These are phyloP conservation scores for Hsuehochloa calcarea DNA, from an alignment of 176 grass and related monocot genomes.

Conservation along the genomic window DNA sequence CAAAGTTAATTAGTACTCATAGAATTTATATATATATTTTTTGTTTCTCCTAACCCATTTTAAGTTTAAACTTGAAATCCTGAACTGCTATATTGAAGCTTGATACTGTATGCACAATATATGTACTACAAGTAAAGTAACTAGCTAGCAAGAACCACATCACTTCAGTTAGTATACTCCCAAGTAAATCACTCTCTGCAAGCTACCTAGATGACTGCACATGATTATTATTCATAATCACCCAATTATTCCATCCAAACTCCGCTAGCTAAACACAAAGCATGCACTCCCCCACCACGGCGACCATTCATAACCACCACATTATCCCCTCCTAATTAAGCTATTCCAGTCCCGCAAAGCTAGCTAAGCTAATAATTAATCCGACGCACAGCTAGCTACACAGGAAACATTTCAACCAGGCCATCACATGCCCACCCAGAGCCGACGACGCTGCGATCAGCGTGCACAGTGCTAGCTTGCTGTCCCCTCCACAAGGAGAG, in stretches of 20 bases:
- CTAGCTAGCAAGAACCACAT: not conserved
- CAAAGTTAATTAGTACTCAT: not conserved
- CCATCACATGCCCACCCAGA: conserved; percentile 31
- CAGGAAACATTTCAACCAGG: not conserved
- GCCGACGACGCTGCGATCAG: not conserved
- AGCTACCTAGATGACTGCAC: not conserved
- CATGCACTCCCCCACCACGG: conserved; percentile 5
- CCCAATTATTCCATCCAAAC: not conserved
- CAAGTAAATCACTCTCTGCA: not conserved
- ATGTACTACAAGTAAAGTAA: not conserved
- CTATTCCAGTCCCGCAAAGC: conserved; percentile 1
- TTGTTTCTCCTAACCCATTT: not conserved
- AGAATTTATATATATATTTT: not conserved
- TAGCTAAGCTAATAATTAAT: not conserved
- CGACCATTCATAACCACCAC: conserved; percentile 17
- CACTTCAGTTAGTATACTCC: not conserved
- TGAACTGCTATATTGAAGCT: not conserved
- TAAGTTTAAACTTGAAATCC: not conserved
- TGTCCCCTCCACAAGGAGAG: not conserved
- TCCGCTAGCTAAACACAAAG: not conserved
- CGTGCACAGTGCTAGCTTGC: not conserved
- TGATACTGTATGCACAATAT: too few relatives aligned
- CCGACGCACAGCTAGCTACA: not conserved
- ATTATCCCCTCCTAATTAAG: conserved; percentile 28
- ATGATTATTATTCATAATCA: not conserved